Evolutionary conservation across 2,329 filamentous ascomycete species (phyloP).

Genomic region (Alternaria metachromatica): DNA sequence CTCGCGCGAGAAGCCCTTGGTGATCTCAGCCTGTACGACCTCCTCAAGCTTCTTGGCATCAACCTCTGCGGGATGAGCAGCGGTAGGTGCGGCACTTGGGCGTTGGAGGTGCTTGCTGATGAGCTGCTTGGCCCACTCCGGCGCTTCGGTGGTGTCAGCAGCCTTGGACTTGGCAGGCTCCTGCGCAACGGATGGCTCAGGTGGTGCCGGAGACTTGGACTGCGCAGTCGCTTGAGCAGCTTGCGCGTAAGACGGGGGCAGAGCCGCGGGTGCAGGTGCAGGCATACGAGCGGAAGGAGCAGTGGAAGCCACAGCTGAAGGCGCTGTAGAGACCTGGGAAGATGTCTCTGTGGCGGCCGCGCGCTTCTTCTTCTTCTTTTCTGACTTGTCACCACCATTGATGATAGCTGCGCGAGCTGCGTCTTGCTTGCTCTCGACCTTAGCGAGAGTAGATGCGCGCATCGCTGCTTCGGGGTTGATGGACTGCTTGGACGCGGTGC

Average conservation of each 20-base stretch:
- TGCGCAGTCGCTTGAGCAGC: slow-evolving; percentile 44
- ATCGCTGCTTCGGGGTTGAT: slow-evolving; percentile 49
- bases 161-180: slow-evolving; percentile 20
- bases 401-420: slow-evolving; percentile 49
- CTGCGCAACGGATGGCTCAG: slow-evolving; percentile 21
- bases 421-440: slow-evolving; percentile 52
- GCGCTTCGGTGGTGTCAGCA: slow-evolving; percentile 34
- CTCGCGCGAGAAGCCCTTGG: slow-evolving; percentile 54
- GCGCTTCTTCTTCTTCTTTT: slow-evolving; percentile 74
- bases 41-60: slow-evolving; percentile 63
- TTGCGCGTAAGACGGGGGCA: slow-evolving; percentile 51
- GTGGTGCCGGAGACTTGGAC: slow-evolving; percentile 39
- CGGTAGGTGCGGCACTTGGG: slow-evolving; percentile 20
- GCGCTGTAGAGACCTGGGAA: slow-evolving; percentile 51
- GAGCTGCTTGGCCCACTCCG: slow-evolving; percentile 48
- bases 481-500: slow-evolving; percentile 40
- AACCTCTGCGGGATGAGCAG: slow-evolving; percentile 22
- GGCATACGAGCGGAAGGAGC: slow-evolving; percentile 23
- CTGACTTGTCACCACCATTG: slow-evolving; percentile 50
- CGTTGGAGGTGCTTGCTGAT: slow-evolving; percentile 40
- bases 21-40: slow-evolving; percentile 57
- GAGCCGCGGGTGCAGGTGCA: not conserved
- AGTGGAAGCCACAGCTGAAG: slow-evolving; percentile 14
- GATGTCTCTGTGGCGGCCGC: slow-evolving; percentile 52
- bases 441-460: slow-evolving; percentile 50